Conservation (phyloP, 805 yeast genomes). For the Pichia heedii region DNA sequence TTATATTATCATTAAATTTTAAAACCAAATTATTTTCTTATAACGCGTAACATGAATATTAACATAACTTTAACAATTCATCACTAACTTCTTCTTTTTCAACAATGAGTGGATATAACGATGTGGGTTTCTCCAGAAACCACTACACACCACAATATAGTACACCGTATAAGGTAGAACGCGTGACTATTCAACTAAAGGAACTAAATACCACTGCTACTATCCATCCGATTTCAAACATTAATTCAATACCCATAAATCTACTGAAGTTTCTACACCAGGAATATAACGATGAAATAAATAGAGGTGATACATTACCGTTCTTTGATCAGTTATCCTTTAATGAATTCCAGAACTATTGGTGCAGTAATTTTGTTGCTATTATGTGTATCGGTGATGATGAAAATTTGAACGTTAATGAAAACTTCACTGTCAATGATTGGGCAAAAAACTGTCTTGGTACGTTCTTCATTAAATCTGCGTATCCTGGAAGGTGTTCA, state of each 20-base stretch:
- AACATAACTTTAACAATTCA: neutral
- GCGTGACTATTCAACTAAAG: slow-evolving; percentile 69
- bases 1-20: neutral
- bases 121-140: slow-evolving; percentile 22
- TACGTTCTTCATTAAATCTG: slow-evolving; percentile 73
- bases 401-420: slow-evolving; percentile 34
- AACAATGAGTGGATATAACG: slow-evolving; percentile 26
- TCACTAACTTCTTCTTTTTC: neutral
- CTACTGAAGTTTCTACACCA: slow-evolving; percentile 75
- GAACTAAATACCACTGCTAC: slow-evolving; percentile 93
- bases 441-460: slow-evolving; percentile 96
- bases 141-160: slow-evolving; percentile 25
- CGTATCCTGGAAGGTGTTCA: slow-evolving; percentile 86
- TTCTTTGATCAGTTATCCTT: slow-evolving; percentile 71
- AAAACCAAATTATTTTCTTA: no score
- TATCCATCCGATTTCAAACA: slow-evolving; percentile 70
- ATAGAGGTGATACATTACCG: slow-evolving; percentile 80
- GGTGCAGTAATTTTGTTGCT: slow-evolving; percentile 85
- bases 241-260: slow-evolving; percentile 66
- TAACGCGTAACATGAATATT: neutral
- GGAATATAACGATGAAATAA: slow-evolving; percentile 89
- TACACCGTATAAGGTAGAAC: slow-evolving; percentile 33
- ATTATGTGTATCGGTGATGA: slow-evolving; percentile 72
- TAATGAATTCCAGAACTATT: slow-evolving; percentile 70
- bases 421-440: slow-evolving; percentile 38